These are phyloP conservation scores for Oropetium thomaeum DNA, from an alignment of 176 grass and related monocot genomes.

Conservation along the genomic window DNA sequence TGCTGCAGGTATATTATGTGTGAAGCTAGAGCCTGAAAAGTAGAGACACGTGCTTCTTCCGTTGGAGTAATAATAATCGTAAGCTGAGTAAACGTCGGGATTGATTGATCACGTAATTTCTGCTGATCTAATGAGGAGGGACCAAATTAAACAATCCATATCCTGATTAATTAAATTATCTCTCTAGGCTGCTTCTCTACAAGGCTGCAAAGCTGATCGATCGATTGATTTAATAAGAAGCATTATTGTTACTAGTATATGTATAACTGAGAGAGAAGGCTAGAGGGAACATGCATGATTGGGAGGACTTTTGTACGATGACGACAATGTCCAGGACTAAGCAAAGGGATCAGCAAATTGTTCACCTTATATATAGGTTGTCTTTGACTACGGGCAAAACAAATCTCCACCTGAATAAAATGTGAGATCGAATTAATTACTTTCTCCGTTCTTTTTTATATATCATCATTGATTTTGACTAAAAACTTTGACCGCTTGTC, in stretches of 20 bases:
- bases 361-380: background rate
- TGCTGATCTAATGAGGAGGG: background rate
- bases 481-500: no score
- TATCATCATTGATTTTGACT: no score
- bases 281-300: background rate
- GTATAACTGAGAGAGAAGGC: background rate
- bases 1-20: background rate
- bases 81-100: background rate
- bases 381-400: background rate
- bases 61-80: background rate
- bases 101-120: background rate
- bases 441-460: no score
- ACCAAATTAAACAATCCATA: background rate
- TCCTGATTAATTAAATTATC: background rate
- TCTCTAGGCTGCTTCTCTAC: background rate
- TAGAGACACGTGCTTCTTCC: background rate
- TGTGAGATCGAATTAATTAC: background rate
- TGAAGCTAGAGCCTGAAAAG: background rate
- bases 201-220: background rate
- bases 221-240: background rate
- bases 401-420: background rate
- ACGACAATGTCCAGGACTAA: background rate
- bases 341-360: background rate
- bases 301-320: background rate
- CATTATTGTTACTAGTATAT: background rate